phyloP scores from a whole-genome alignment of 495 filamentous ascomycete genomes.

The Cryomyces antarcticus region DNA sequence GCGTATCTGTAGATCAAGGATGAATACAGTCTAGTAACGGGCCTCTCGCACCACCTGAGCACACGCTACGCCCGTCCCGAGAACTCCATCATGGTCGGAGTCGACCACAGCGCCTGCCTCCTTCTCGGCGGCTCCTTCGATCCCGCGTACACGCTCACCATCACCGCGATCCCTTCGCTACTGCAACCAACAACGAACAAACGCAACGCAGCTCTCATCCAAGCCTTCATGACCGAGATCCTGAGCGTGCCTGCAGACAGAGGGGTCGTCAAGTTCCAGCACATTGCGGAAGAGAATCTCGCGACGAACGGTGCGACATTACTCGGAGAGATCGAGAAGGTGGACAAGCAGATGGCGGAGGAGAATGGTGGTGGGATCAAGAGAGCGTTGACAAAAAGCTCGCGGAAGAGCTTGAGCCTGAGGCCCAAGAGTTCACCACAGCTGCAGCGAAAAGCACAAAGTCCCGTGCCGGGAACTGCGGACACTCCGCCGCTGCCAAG shows the following conservation, averaged over 20 bases:
- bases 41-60: constrained; percentile 47
- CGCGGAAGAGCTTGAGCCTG: neutral
- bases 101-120: constrained; percentile 58
- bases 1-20: constrained; percentile 32
- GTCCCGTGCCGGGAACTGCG: neutral
- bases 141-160: constrained; percentile 63
- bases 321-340: constrained; percentile 42
- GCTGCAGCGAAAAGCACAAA: neutral
- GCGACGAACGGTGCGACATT: constrained; percentile 51
- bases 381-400: neutral
- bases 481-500: neutral
- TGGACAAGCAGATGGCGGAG: constrained; percentile 25
- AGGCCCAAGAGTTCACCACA: neutral
- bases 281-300: constrained; percentile 46
- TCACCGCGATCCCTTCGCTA: constrained; percentile 46
- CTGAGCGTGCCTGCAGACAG: constrained; percentile 40
- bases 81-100: constrained; percentile 45
- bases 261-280: constrained; percentile 51
- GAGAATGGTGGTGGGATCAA: constrained; percentile 12
- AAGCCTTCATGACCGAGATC: constrained; percentile 43
- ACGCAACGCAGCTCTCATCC: constrained; percentile 57
- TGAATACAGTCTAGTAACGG: constrained; percentile 48
- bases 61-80: constrained; percentile 52
- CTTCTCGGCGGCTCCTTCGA: constrained; percentile 51
- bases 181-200: constrained; percentile 63